A percentile compares a stretch with the other conserved stretches of the same genome.
Conservation (phyloP, 345 rosid species). For the Firmiana major region DNA sequence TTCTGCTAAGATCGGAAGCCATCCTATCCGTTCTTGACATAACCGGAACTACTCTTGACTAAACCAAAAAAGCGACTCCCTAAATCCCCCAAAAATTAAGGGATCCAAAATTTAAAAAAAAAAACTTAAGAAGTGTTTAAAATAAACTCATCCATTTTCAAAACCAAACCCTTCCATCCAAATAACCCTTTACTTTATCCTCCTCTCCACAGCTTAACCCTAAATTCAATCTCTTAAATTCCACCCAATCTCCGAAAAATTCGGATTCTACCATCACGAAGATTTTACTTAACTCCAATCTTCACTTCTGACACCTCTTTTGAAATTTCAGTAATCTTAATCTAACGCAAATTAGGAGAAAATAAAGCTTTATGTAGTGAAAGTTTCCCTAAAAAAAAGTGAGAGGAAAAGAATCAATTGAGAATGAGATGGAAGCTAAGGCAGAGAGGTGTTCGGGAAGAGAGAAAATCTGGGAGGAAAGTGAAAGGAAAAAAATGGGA, state of each 20-base stretch:
- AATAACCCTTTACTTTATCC: not conserved
- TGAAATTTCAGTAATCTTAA: conserved; percentile 6
- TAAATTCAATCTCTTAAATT: conserved; percentile 19
- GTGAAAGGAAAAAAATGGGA: conserved; percentile 23
- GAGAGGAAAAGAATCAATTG: not conserved
- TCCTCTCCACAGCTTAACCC: conserved; percentile 29
- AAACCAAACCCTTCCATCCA: conserved; percentile 38
- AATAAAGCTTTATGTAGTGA: not conserved
- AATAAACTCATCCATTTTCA: conserved; percentile 32
- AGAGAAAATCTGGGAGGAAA: conserved; percentile 30
- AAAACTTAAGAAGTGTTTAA: not conserved
- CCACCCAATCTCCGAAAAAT: conserved; percentile 5
- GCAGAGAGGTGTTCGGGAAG: conserved; percentile 8
- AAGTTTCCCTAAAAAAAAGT: not conserved
- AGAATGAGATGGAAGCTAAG: not conserved
- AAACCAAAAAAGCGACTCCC: not conserved
- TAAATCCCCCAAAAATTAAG: not conserved
- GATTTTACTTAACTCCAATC: conserved; percentile 14
- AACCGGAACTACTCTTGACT: conserved; percentile 6
- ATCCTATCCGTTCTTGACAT: conserved; percentile 68
- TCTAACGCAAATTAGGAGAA: not conserved
- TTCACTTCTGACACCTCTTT: conserved; percentile 11
- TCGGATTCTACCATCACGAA: conserved; percentile 22
- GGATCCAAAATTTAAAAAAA: not conserved
- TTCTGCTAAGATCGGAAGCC: conserved; percentile 92